These are phyloP conservation scores for Arthrinium phaeospermum DNA, from an alignment of 2,329 filamentous ascomycete genomes.

Conservation along the genomic window DNA sequence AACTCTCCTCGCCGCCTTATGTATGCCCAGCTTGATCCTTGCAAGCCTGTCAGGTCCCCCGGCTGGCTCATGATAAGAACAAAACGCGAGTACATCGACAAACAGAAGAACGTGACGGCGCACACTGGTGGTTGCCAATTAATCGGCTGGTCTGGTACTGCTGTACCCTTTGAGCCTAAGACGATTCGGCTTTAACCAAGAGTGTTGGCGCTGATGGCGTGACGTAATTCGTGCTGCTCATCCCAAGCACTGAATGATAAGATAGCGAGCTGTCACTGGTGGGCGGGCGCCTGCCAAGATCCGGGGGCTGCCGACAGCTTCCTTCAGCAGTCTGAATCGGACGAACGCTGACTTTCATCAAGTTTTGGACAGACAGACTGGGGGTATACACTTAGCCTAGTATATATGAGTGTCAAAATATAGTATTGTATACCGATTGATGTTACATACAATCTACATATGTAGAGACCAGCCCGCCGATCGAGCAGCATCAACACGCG, in stretches of 20 bases:
- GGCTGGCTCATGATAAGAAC: not conserved
- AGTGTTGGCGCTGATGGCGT: not conserved
- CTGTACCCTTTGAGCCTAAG: not conserved
- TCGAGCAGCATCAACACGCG: not conserved
- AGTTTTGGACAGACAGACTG: not conserved
- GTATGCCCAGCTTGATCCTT: not conserved
- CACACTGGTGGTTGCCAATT: not conserved
- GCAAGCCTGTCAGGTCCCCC: not conserved
- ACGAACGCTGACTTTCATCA: not conserved
- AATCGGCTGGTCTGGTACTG: not conserved
- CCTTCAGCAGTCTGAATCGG: not conserved
- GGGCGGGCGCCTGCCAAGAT: not conserved
- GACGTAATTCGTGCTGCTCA: slow-evolving; percentile 14
- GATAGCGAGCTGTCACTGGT: slow-evolving; percentile 3
- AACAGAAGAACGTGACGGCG: not conserved
- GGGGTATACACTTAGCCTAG: not conserved
- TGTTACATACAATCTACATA: not conserved
- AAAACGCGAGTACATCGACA: not conserved
- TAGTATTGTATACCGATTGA: not conserved
- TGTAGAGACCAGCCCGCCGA: not conserved
- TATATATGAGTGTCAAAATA: not conserved
- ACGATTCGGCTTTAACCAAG: not conserved
- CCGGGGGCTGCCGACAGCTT: not conserved
- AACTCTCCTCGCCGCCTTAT: not conserved
- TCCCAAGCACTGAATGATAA: not conserved